Base-by-base conservation (phyloP, 1,284 basidiomycete genomes). In the Sporisorium iseilematis-ciliati region DNA sequence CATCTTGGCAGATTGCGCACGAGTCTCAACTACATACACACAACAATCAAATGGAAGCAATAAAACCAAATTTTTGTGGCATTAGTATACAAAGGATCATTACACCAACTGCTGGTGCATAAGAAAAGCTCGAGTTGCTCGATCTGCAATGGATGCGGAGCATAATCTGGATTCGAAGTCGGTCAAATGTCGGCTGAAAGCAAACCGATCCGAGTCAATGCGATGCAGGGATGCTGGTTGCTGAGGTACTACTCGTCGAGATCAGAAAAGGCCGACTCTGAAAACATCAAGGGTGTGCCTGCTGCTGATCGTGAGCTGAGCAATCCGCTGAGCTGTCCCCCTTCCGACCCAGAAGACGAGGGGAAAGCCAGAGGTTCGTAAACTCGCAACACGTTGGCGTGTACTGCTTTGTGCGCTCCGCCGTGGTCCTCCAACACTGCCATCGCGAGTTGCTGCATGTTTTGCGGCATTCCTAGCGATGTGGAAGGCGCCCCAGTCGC, bases 401-500 rank as follows among this genome's bases (percentile, higher is more conserved):
- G 46, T 8, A 43, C 18, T 21, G 25, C 48, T 38, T 59, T 69
- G 41, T 10, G 21, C 7, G 41, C 16, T n/a, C 11, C 52, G 6
- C 42, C 52, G 38, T 51, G 29, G 8, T 57, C 57, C 18, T 60
- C 61, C 21, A 70, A 40, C 1, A 70, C 61, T 3, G 61, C 61
- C 3, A 60, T 48, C 5, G 67, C 67, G n/a, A 70, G 43, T 35
- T 65, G 67, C 54, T 65, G 67, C 67, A 70, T 64, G 31, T 64
- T 43, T n/a, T 65, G 67, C 35, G 67, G 57, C 35, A 48, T 52
- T 4, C 38, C 29, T 2, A 67, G 43, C 20, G 54, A 48, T 2
- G 62, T 16, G 10, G 50, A 20, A 4, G 59, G 6, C 8, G 38
- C 43, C n/a, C 45, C 33, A 18, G 23, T 20, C 18, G 35, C 55